Percentiles rank a stretch among this genome's conserved stretches.
These are phyloP conservation scores for Parachaetomium inaequale DNA, from an alignment of 495 filamentous ascomycete genomes.

Conservation along the genomic window DNA sequence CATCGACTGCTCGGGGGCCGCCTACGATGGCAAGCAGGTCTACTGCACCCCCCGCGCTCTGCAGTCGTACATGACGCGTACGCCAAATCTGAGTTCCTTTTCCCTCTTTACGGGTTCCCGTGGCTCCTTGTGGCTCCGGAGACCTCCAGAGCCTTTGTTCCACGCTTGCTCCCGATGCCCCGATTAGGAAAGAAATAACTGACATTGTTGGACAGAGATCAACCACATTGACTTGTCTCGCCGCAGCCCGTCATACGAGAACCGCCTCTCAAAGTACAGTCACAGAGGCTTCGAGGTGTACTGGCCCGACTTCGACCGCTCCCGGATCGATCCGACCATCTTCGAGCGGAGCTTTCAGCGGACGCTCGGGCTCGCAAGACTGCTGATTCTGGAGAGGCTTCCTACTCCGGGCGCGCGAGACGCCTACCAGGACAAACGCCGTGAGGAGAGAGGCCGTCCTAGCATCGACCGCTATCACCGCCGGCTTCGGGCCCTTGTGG, in stretches of 20 bases:
- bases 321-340: conserved; percentile 74
- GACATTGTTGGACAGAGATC: too few species aligned
- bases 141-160: too few species aligned
- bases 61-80: conserved; percentile 71
- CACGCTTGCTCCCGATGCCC: too few species aligned
- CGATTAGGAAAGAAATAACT: too few species aligned
- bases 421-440: conserved; percentile 59
- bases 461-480: conserved; percentile 28
- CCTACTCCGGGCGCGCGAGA: conserved; percentile 64
- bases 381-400: conserved; percentile 75
- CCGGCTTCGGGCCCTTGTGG: conserved; percentile 33
- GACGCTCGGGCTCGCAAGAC: conserved; percentile 70
- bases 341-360: conserved; percentile 73
- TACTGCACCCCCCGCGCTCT: conserved; percentile 67
- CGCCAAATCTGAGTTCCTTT: too few species aligned
- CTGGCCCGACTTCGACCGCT: conserved; percentile 67
- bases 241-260: conserved; percentile 80
- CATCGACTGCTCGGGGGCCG: conserved; percentile 75
- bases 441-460: conserved; percentile 66
- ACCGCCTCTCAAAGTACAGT: conserved; percentile 81
- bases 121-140: too few species aligned
- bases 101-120: too few species aligned
- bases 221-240: conserved; percentile 76
- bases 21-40: conserved; percentile 74
- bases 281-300: conserved; percentile 79